phyloP scores from a whole-genome alignment of 2,329 filamentous ascomycete species.

The Rutstroemia sp. region DNA sequence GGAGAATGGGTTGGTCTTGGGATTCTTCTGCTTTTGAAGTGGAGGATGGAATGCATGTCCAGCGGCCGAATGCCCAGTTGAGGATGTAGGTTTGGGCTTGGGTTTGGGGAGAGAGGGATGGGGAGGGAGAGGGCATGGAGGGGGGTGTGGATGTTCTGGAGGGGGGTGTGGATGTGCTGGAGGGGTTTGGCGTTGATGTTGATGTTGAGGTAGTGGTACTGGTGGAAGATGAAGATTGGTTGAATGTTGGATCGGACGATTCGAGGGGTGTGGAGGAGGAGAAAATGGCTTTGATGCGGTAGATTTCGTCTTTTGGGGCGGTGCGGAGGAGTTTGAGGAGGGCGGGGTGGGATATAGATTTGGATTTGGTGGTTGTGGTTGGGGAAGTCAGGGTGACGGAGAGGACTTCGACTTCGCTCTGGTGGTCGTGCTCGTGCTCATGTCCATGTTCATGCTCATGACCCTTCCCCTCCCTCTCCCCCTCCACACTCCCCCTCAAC shows the following conservation, averaged over 20 bases:
- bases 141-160: not conserved
- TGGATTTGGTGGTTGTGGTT: not conserved
- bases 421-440: constrained; percentile 49
- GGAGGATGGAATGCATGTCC: constrained; percentile 60
- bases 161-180: not conserved
- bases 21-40: not conserved
- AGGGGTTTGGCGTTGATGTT: not conserved
- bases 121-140: not conserved
- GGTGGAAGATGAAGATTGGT: constrained; percentile 18
- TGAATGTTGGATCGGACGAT: constrained; percentile 43
- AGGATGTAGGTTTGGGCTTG: constrained; percentile 60
- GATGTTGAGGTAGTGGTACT: not conserved
- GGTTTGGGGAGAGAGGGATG: not conserved
- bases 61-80: constrained; percentile 96
- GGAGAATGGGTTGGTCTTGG: constrained; percentile 41
- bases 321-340: constrained; percentile 49
- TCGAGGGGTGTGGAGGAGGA: constrained; percentile 39
- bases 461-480: constrained; percentile 33
- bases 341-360: not conserved
- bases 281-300: constrained; percentile 77
- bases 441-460: constrained; percentile 35
- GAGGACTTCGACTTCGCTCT: constrained; percentile 82
- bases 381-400: constrained; percentile 58
- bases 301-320: constrained; percentile 88
- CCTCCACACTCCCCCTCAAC: constrained; percentile 51